Conservation (phyloP, 352 stramenopile genomes). For the Phytophthora hibernalis region DNA sequence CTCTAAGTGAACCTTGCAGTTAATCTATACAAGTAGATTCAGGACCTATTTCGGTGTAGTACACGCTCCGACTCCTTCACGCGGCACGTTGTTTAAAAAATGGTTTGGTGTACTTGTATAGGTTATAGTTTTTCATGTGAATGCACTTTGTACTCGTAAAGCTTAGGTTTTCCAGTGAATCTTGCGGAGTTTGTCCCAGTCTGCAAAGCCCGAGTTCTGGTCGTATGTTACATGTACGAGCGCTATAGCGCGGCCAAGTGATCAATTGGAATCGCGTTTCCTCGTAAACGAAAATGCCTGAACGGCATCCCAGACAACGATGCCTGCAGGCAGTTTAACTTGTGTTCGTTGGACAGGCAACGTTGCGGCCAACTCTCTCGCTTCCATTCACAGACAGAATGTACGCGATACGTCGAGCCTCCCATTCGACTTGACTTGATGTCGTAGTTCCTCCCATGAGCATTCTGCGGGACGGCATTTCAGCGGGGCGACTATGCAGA, state of each 20-base stretch:
- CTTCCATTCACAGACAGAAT: constrained; percentile 1
- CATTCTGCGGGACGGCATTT: neutral
- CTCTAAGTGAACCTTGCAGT: no score
- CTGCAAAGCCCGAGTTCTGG: constrained; percentile 21
- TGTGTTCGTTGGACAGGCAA: constrained; percentile 2
- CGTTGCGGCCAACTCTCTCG: neutral
- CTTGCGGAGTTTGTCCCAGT: constrained; percentile 25
- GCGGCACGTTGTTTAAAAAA: no score
- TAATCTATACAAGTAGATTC: no score
- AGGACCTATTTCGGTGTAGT: no score
- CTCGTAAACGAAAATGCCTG: constrained; percentile 3
- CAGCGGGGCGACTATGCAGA: no score
- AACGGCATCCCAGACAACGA: constrained; percentile 21
- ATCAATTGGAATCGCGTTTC: constrained; percentile 7
- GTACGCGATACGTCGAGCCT: neutral
- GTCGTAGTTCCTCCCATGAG: neutral
- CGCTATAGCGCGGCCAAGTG: constrained; percentile 16
- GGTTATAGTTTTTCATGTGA: no score
- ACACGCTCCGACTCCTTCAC: no score
- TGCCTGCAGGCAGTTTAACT: neutral
- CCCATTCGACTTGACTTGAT: neutral
- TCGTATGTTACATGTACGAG: constrained; percentile 26
- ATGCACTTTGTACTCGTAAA: no score
- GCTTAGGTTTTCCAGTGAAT: no score
- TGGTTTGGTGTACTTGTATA: no score